Evolutionary conservation across 2,329 filamentous ascomycete genomes (phyloP).

Genomic region (Ceratocystiopsis sp.): DNA sequence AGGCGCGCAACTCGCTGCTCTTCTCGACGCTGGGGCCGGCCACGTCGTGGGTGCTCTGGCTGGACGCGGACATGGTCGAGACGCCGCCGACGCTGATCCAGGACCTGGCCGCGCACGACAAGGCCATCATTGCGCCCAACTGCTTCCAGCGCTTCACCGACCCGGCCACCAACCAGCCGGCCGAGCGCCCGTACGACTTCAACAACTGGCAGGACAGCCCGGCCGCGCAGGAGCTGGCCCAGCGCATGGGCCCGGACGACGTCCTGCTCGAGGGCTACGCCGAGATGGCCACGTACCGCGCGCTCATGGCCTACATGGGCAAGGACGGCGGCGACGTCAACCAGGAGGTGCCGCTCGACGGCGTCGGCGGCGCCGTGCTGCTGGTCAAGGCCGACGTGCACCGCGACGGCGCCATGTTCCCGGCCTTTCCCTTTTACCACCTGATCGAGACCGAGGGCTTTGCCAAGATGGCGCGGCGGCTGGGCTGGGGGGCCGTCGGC

Average conservation of each 20-base stretch:
- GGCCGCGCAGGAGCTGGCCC: constrained; percentile 56
- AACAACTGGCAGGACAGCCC: constrained; percentile 94
- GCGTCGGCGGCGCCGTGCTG: constrained; percentile 82
- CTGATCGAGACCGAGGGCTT: constrained; percentile 97
- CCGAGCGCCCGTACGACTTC: constrained; percentile 81
- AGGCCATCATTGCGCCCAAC: constrained; percentile 85
- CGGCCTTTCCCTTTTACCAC: constrained; percentile 88
- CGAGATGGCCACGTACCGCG: constrained; percentile 82
- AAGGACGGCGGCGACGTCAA: constrained; percentile 37
- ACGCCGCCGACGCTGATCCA: constrained; percentile 74
- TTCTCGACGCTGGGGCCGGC: constrained; percentile 86
- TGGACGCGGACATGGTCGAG: constrained; percentile 85
- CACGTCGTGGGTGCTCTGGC: constrained; percentile 93
- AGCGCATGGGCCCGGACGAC: constrained; percentile 75
- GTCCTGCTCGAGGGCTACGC: constrained; percentile 86
- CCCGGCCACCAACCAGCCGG: constrained; percentile 46
- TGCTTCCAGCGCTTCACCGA: constrained; percentile 83
- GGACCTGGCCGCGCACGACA: constrained; percentile 74
- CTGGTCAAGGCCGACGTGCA: constrained; percentile 95
- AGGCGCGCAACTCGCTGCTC: constrained; percentile 80
- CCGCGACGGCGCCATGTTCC: constrained; percentile 96
- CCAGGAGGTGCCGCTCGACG: constrained; percentile 62
- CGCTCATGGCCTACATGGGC: constrained; percentile 75
- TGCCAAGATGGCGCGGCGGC: constrained; percentile 81
- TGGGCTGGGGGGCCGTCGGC: constrained; percentile 77